phyloP scores from a whole-genome alignment of 768 basidiomycete species.

The Leccinum uliginosum region DNA sequence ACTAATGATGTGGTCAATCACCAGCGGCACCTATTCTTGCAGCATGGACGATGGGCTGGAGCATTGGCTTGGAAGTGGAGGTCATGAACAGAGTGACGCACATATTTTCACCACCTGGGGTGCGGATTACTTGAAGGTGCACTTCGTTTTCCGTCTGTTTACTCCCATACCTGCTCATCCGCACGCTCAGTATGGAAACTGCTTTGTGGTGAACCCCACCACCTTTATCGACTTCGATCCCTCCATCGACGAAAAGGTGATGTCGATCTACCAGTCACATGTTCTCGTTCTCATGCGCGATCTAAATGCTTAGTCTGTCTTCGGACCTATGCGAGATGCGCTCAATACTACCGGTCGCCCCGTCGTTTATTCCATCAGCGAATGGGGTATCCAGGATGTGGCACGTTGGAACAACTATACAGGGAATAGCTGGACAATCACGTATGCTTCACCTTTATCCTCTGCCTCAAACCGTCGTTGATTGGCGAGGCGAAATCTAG shows the following conservation, averaged over 20 bases:
- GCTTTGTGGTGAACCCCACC: neutral
- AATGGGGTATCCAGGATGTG: conserved; percentile 49
- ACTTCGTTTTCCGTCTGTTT: neutral
- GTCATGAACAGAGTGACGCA: conserved; percentile 6
- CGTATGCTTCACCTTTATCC: too few species aligned
- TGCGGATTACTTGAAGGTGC: conserved; percentile 12
- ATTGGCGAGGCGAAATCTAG: too few species aligned
- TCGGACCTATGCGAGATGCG: conserved; percentile 5
- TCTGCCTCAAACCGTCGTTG: too few species aligned
- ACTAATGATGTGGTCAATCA: neutral
- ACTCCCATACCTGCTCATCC: neutral
- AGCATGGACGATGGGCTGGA: neutral
- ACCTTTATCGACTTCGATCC: conserved; percentile 5
- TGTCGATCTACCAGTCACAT: neutral
- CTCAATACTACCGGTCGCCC: neutral
- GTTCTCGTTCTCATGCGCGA: neutral
- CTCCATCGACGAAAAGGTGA: conserved; percentile 2
- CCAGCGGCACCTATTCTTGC: conserved; percentile 1
- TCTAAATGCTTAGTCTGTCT: neutral
- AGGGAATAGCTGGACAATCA: conserved; percentile 48
- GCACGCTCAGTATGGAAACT: conserved; percentile 8
- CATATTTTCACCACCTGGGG: conserved; percentile 3
- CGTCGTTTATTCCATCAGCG: conserved; percentile 48
- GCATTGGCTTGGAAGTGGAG: conserved; percentile 8
- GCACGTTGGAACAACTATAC: conserved; percentile 43